Conservation (phyloP, 768 basidiomycete species). For the Lanmaoa pseudosensibilis region DNA sequence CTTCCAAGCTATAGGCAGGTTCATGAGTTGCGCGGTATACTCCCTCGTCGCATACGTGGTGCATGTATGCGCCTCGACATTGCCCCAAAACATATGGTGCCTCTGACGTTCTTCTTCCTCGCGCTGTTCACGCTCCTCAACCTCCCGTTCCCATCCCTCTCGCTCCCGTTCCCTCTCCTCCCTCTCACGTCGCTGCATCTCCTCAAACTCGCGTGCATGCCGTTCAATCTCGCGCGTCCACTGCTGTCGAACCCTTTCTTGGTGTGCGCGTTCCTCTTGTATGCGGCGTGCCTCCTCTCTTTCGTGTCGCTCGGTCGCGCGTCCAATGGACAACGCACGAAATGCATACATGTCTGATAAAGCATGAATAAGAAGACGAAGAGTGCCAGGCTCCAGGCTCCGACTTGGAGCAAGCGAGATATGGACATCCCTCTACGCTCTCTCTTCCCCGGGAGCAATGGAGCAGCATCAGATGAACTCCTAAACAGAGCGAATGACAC, state of each 20-base stretch:
- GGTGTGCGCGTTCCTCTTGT: slow-evolving; percentile 6
- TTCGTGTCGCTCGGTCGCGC: neutral
- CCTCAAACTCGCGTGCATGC: slow-evolving; percentile 2
- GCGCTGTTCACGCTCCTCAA: slow-evolving; percentile 12
- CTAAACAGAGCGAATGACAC: neutral
- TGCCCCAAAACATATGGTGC: slow-evolving; percentile 24
- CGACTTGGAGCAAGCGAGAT: neutral
- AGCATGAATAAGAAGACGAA: neutral
- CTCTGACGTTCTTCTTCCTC: slow-evolving; percentile 28
- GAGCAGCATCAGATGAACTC: neutral
- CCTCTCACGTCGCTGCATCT: slow-evolving; percentile 6
- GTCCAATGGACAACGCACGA: slow-evolving; percentile 6
- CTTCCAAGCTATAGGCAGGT: slow-evolving; percentile 24
- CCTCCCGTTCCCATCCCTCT: slow-evolving; percentile 15
- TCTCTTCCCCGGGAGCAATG: neutral
- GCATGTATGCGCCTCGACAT: slow-evolving; percentile 22
- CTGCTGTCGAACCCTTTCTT: neutral
- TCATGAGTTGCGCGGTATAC: slow-evolving; percentile 31
- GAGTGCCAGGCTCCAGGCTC: neutral
- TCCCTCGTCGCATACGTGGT: slow-evolving; percentile 28
- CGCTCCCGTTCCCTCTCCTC: neutral
- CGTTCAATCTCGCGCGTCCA: slow-evolving; percentile 5
- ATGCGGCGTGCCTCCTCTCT: neutral
- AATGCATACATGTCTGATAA: neutral
- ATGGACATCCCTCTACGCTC: neutral